Evolutionary conservation across 352 stramenopile species (phyloP), one percentile per base, ranked within the genome.

Genomic region (Phytophthora pseudosyringae): DNA sequence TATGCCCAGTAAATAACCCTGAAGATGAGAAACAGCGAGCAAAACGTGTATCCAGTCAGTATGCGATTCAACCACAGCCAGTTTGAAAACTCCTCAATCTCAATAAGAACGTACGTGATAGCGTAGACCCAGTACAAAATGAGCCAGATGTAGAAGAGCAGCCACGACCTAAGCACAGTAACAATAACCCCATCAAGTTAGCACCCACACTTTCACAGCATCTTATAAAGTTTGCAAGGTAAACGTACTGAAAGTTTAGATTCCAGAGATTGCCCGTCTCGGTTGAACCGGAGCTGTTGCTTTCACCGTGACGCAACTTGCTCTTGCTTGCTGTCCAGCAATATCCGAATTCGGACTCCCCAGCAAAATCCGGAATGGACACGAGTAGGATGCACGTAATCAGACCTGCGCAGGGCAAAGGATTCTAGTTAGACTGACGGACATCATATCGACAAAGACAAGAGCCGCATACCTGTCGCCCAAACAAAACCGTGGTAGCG

Each of bases 101-200:
- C 33, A 15, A 47, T 35, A 0, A 16, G 3, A 51, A 75, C 78
- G 49, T 73, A 93, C 84, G 67, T 76, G 59, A 95, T 90, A 26
- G 87, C 87, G 66, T 91, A 92, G 53, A 92, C 67, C 82, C 86
- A 95, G 72, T 81, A 95, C 36, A 93, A 63, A 70, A 95, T 93
- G 35, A 95, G 64, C 88, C 88, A 95, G 12, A 91, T 78, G 75
- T 95, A 94, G 58, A 95, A 95, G 21, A 95, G 80, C 21, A 86
- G 53, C 88, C 88, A 95, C 26, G 86, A 93, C 51, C 81, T 91
- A 40, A 13, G 48, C n/a, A 49, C 16, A 55, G 10, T 48, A 40
- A 70, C 5, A 39, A 53, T 8, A 2, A 54, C 4, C 15, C 4
- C 11, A 54, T 49, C 6, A 49, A 28, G 39, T 36, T 38, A 48